Evolutionary conservation across 108 stramenopile genomes (phyloP), one percentile per base, ranked within the genome.

Genomic region (Cyclotella choctawhatcheeana): DNA sequence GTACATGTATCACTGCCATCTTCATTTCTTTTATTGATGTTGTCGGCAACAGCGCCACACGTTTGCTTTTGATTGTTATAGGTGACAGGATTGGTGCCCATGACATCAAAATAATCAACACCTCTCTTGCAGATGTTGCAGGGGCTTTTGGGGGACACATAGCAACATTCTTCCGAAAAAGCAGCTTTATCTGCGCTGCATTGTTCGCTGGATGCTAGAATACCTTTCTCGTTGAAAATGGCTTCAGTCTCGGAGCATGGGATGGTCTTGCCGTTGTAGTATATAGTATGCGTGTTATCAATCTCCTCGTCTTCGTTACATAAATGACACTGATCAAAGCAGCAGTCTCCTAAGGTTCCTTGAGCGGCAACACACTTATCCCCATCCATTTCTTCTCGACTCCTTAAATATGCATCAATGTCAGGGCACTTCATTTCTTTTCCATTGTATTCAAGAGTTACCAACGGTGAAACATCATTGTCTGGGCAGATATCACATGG

Each of bases 401-500:
- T 63, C 1, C 53, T 27, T 14, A 79, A 44, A 32, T 60, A 43
- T 10, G 53, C 62, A 2, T 61, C 33, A 43, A 79, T 64, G 44
- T 79, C 78, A 53, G 71, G 44, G 32, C 78, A 79, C 27, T 55
- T 73, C 61, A 63, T 73, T 45, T 73, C 60, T 32, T 72, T 68
- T 22, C 71, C 78, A 13, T 71, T 29, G 47, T 64, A 79, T 45
- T 47, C 32, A 10, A 71, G 45, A 56, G 44, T 62, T 25, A 60
- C 71, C 17, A 16, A 51, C 16, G 59, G 27, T n/a, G 78, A 79
- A 22, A 79, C 71, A 50, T 72, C 78, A 51, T 48, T 72, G 30
- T 67, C 71, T 30, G 78, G 71, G 50, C 78, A 79, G 32, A 79
- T 67, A 60, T 73, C 71, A 50, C 78, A 79, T 27, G 78, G 66